Evolutionary conservation across 345 rosid genomes (phyloP), one percentile per base, ranked within the genome.

Genomic region (Populus euphratica): DNA sequence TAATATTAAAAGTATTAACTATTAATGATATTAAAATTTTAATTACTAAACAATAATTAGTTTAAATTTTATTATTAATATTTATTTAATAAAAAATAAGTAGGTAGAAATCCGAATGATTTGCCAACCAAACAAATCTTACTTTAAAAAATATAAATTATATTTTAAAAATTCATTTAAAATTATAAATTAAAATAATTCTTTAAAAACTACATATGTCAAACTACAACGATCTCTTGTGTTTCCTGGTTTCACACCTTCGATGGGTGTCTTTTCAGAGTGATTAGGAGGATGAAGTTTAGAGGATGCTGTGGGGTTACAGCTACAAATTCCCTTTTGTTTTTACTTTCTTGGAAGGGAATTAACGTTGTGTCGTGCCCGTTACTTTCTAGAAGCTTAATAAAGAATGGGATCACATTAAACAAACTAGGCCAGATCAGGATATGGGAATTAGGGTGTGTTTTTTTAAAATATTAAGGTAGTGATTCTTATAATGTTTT

Each of bases 261-360:
- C 9, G 29, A 31, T 59, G 81, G 76, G 25, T 74, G 86, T 81
- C 86, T 75, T 78, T 72, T 85, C 81, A 78, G 14, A 66, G 77
- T 70, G 74, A 85, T 33, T 33, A 87, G 85, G 81, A 68, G 83
- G 86, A 78, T 76, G 59, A 33, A 76, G 76, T 44, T 16, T 33
- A 39, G 39, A 3, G 35, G 74, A 80, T 82, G 75, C 70, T 61
- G 80, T 75, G 77, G 89, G 80, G 73, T 33, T 70, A 5, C 1
- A 10, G 23, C 44, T 38, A 73, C 27, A 49, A 49, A 64, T 68
- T 43, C 17, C 12, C 0, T 39, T 56, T 78, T 67, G 69, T 79
- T 29, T 79, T 66, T n/a, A 17, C 72, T 27, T 66, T 23, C 25
- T 66, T 72, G 39, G 39, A 59, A 77, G 12, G 44, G 33, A 20